Evolutionary conservation across 306 rosid species (phyloP).

Genomic region (Prinsepia uniflora): DNA sequence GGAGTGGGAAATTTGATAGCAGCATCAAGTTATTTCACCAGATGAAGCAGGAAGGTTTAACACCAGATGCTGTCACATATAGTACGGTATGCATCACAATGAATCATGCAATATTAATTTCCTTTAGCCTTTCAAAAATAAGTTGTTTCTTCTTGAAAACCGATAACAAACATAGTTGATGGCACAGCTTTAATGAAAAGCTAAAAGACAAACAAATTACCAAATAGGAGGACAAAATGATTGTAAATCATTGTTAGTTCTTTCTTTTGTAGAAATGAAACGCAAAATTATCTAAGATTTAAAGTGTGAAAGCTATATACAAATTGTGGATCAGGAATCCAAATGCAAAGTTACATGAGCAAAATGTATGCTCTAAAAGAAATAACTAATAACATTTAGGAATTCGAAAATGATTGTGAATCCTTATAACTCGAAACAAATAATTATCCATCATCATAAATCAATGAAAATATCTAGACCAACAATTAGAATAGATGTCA

Average conservation of each 20-base stretch:
- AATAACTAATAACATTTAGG: background rate
- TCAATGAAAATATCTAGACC: background rate
- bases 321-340: background rate
- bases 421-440: background rate
- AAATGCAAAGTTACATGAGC: background rate
- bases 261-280: background rate
- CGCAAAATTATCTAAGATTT: too few species aligned
- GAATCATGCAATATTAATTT: slow-evolving; percentile 7
- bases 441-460: background rate
- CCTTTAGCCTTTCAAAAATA: background rate
- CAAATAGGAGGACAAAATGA: background rate
- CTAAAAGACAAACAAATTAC: background rate
- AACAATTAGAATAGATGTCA: background rate
- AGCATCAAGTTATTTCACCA: slow-evolving; percentile 57
- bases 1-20: slow-evolving; percentile 57
- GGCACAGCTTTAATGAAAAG: background rate
- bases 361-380: background rate
- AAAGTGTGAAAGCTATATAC: background rate
- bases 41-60: slow-evolving; percentile 74
- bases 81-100: slow-evolving; percentile 57
- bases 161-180: background rate
- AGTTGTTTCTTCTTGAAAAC: background rate
- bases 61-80: slow-evolving; percentile 77
- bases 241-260: too few species aligned
- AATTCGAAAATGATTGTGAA: background rate